Percentiles rank a stretch among this genome's conserved stretches.
phyloP scores from a whole-genome alignment of 257 asterid genomes.

The Phtheirospermum japonicum region DNA sequence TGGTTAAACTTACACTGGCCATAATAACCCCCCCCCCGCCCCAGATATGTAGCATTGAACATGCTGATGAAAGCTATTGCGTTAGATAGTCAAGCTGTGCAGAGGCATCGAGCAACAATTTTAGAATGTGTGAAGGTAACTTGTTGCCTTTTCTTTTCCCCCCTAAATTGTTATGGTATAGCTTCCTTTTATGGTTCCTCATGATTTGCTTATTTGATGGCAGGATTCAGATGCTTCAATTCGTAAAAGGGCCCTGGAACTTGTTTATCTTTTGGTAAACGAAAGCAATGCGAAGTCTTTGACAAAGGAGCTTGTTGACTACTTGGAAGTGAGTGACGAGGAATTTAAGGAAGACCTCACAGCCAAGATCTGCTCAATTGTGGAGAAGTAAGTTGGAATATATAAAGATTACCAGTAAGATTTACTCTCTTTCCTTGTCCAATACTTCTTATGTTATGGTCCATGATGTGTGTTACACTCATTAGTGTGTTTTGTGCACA shows the following conservation, averaged over 20 bases:
- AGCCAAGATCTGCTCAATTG: conserved; percentile 89
- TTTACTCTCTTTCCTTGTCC: conserved; percentile 14
- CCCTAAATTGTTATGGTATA: background rate
- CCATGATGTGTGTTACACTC: conserved; percentile 3
- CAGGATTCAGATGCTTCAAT: conserved; percentile 99
- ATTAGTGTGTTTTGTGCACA: background rate
- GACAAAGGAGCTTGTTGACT: conserved; percentile 88
- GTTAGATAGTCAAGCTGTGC: conserved; percentile 96
- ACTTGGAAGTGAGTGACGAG: conserved; percentile 82
- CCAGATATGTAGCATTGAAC: conserved; percentile 96
- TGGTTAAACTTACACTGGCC: conserved; percentile 17
- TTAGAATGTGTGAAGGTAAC: conserved; percentile 96
- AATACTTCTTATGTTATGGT: conserved; percentile 13
- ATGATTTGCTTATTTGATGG: conserved; percentile 25
- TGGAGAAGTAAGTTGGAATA: conserved; percentile 80
- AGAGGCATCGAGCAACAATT: conserved; percentile 96
- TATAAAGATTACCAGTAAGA: conserved; percentile 15
- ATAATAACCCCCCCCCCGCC: background rate
- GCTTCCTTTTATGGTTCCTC: conserved; percentile 17
- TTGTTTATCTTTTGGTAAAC: conserved; percentile 80
- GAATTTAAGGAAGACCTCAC: conserved; percentile 94
- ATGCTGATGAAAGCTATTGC: conserved; percentile 95
- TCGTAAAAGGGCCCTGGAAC: conserved; percentile 97
- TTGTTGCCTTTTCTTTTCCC: conserved; percentile 7
- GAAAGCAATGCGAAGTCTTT: conserved; percentile 85